Base-by-base conservation (phyloP, 2,329 filamentous ascomycete genomes). In the Fusarium setosum region DNA sequence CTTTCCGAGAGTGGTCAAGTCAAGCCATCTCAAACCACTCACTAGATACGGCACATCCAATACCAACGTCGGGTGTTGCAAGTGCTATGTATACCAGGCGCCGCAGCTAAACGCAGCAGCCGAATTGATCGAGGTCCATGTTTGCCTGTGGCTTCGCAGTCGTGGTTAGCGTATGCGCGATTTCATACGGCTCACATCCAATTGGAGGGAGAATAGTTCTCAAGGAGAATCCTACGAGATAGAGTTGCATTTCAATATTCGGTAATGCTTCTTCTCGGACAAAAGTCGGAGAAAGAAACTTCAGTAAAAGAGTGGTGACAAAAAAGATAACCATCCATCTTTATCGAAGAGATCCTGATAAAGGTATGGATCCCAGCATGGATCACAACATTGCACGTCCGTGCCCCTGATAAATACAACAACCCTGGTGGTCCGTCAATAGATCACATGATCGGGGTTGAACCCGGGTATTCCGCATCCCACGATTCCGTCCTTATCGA, bases 371-470 rank as follows among this genome's bases (percentile, higher is more conserved):
- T 12, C 26, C 26, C 3, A 4, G 26, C 26, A 29, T 29, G 26
- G 10, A 10, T 20, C 23, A 6, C 18, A 7, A 21, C 15, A 44
- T 44, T 18, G 23, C 41, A 29, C 12, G n/a, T 24, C 21, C 21
- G 37, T 44, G 29, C 26, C 17, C 10, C 26, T 37, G 6, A 37
- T 26, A 18, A 12, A 54, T 15, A 21, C 15, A 23, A 23, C 29
- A n/a, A 29, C 26, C 12, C 26, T 9, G 12, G 24, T 29, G 9
- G 9, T 12, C 26, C 26, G 26, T n/a, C 0, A 12, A 15, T 35
- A 2, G 8, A 31, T 63, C 60, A 63, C 61, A 29, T 63, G 61
- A 63, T 61, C 61, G 61, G 61, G 21, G 23, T 42, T 21, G 17
- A 10, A 5, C 17, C 5, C 60, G 55, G 59, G 20, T 15, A 9